phyloP scores from a whole-genome alignment of 1,139 yeast genomes.

The Saccharomycopsis phalli region DNA sequence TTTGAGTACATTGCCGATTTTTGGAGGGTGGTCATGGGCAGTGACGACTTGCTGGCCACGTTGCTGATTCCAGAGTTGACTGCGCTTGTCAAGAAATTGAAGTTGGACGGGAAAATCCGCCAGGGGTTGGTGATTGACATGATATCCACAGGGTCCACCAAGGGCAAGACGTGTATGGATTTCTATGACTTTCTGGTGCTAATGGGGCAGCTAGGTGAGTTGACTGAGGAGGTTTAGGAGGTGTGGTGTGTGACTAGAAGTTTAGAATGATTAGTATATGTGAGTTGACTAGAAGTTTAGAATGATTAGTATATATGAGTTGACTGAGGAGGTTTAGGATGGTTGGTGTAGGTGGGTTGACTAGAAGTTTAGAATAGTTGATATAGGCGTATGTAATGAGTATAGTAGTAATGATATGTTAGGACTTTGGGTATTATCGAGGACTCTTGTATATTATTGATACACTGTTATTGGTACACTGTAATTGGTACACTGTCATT shows the following conservation, averaged over 20 bases:
- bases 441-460: too few relatives aligned
- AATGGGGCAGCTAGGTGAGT: constrained; percentile 14
- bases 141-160: constrained; percentile 34
- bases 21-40: constrained; percentile 32
- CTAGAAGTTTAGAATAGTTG: too few relatives aligned
- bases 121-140: constrained; percentile 32
- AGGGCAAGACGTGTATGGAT: constrained; percentile 9
- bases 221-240: background rate
- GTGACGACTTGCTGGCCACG: constrained; percentile 23
- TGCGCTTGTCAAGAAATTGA: constrained; percentile 27
- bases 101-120: constrained; percentile 25
- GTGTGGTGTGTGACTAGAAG: background rate
- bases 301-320: too few relatives aligned
- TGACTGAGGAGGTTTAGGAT: background rate
- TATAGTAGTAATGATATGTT: too few relatives aligned
- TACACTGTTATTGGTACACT: too few relatives aligned
- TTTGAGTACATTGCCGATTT: constrained; percentile 28
- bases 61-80: constrained; percentile 32
- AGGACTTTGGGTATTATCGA: too few relatives aligned
- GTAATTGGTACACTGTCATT: too few relatives aligned
- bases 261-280: too few relatives aligned
- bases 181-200: constrained; percentile 14
- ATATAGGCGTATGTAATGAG: constrained; percentile 9
- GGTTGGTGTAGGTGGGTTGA: too few relatives aligned
- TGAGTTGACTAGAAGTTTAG: too few relatives aligned